Base-by-base conservation (phyloP, 805 yeast species). In the Maudiozyma serrabonitensis region DNA sequence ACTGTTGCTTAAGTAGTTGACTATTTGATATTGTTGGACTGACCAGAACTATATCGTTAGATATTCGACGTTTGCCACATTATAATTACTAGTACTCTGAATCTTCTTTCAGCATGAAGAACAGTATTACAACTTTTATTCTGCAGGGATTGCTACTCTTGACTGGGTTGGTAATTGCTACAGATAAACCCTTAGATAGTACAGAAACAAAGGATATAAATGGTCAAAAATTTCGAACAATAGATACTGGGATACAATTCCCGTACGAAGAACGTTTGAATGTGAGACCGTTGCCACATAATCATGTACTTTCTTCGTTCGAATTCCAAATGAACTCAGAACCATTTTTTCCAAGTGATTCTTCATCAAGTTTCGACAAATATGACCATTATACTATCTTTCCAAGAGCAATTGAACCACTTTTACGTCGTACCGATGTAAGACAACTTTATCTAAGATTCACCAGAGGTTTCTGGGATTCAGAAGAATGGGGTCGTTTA, bases 401-500 rank as follows among this genome's bases (percentile, higher is more conserved):
- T 58, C 97, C 99, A 0, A 78, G 85, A 52, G 72, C 88, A 1
- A 69, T 93, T 8, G 91, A 88, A 3, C 93, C 95, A 28, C 74
- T 91, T 2, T 61, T 93, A 13, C 79, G 77, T 41, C 67, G 75
- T 12, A 77, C 95, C 2, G 73, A 76, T 51, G 76, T 95, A 0
- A 73, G 85, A 48, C 90, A 87, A 58, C 70, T 93, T 43, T 95
- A 87, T 63, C 69, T 93, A 52, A 70, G 97, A 48, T 93, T 93
- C 62, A 78, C 95, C 1, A 95, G 87, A 65, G 99, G 99, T 0
- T 85, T 89, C 81, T 93, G 96, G 91, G 96, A 93, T 61, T 71
- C 90, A 0, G 87, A 84, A 51, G 70, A 75, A 7, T 93, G 96
- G 95, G 98, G 98, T 0, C 69, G 73, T 43, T 72, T 87, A 40